Evolutionary conservation across 352 stramenopile genomes (phyloP).

Genomic region (Phytophthora brassicae): DNA sequence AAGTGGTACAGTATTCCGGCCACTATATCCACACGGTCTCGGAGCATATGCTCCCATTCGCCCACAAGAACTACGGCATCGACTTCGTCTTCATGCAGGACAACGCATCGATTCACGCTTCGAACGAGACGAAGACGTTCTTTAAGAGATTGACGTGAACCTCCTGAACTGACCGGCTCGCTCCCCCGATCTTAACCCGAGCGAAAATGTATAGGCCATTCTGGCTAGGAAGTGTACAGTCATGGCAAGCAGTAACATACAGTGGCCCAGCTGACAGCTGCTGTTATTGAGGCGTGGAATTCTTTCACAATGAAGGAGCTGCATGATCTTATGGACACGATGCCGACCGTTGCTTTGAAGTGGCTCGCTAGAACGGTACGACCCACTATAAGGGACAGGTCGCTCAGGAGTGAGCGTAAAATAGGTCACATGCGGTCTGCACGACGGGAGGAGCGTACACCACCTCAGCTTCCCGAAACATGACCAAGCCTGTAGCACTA

Average conservation of each 20-base stretch:
- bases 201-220: not conserved
- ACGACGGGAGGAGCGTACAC: too few species aligned
- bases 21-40: not conserved
- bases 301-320: not conserved
- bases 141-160: not conserved
- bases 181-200: not conserved
- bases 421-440: too few species aligned
- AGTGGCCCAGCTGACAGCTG: not conserved
- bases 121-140: not conserved
- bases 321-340: too few species aligned
- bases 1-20: conserved; percentile 7
- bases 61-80: not conserved
- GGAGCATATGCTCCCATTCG: not conserved
- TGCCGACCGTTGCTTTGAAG: too few species aligned
- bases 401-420: too few species aligned
- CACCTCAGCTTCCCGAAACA: too few species aligned
- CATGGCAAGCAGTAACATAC: conserved; percentile 3
- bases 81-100: not conserved
- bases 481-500: too few species aligned
- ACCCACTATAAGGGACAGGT: too few species aligned
- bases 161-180: not conserved
- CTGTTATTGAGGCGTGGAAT: not conserved
- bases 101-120: not conserved
- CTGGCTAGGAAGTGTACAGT: conserved; percentile 1
- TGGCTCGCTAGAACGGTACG: too few species aligned